These are phyloP conservation scores for Corinectria fuckeliana DNA, from an alignment of 2,329 filamentous ascomycete genomes.

Conservation along the genomic window DNA sequence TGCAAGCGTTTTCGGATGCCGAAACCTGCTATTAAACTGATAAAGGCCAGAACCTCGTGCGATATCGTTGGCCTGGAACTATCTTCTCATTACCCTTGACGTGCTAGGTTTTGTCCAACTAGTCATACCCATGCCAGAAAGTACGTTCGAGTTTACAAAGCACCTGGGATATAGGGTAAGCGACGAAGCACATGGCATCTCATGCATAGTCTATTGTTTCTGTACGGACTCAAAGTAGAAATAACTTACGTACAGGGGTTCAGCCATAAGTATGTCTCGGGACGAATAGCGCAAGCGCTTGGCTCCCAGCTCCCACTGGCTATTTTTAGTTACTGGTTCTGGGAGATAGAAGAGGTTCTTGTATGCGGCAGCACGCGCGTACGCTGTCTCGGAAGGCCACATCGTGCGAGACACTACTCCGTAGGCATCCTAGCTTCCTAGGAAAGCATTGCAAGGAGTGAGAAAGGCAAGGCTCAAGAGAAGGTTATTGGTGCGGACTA, in stretches of 20 bases:
- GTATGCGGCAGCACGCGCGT: not conserved
- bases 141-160: not conserved
- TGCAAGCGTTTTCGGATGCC: no score
- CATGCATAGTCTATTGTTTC: not conserved
- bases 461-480: not conserved
- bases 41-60: no score
- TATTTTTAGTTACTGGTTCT: not conserved
- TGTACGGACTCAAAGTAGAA: no score
- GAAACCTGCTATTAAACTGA: not conserved
- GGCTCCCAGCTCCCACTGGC: not conserved
- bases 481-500: constrained; percentile 2
- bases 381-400: constrained; percentile 17
- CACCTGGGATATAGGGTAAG: not conserved
- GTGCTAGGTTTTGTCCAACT: not conserved
- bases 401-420: constrained; percentile 14
- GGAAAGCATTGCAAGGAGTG: not conserved
- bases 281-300: not conserved
- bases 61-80: not conserved
- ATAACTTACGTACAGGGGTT: not conserved
- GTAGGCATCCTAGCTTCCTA: not conserved
- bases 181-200: no score
- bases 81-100: not conserved
- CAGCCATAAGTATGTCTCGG: not conserved
- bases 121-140: not conserved
- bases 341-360: not conserved